Percentiles rank a stretch among this genome's conserved stretches.
Evolutionary conservation across 345 rosid genomes (phyloP).

Genomic region (Passiflora organensis): DNA sequence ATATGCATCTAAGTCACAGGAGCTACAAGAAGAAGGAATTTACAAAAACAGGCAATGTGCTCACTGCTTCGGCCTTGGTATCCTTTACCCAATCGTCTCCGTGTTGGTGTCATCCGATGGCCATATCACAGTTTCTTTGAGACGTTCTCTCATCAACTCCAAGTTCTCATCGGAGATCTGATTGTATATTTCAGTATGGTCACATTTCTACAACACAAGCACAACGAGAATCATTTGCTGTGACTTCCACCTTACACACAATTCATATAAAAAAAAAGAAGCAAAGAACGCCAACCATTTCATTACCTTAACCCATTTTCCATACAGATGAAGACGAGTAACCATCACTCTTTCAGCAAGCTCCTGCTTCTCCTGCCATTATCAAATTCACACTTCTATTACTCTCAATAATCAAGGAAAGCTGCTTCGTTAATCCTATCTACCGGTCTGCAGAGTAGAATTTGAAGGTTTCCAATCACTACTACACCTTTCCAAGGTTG

Average conservation of each 20-base stretch:
- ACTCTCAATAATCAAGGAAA: no score
- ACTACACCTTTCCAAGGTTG: conserved; percentile 72
- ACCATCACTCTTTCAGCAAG: conserved; percentile 98
- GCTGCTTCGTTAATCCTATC: no score
- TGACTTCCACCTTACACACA: no score
- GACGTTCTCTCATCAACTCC: conserved; percentile 90
- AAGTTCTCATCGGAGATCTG: conserved; percentile 86
- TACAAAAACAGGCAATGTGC: no score
- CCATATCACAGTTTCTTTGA: conserved; percentile 87
- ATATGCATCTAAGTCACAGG: no score
- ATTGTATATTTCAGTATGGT: conserved; percentile 81
- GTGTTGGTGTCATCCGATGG: conserved; percentile 85
- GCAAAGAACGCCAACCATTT: no score
- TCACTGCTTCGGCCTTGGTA: background rate
- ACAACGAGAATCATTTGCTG: no score
- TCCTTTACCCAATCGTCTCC: conserved; percentile 57
- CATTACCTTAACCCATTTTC: conserved; percentile 87
- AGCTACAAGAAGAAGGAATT: no score
- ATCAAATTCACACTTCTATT: no score
- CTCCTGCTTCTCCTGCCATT: conserved; percentile 75
- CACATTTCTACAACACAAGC: conserved; percentile 58
- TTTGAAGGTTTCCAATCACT: no score
- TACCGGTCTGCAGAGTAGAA: no score
- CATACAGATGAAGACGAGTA: conserved; percentile 87
- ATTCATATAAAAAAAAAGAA: background rate